A percentile compares a stretch with the other conserved stretches of the same genome.
Conservation (phyloP, 805 yeast species). For the Starmerella gropengiesseri region DNA sequence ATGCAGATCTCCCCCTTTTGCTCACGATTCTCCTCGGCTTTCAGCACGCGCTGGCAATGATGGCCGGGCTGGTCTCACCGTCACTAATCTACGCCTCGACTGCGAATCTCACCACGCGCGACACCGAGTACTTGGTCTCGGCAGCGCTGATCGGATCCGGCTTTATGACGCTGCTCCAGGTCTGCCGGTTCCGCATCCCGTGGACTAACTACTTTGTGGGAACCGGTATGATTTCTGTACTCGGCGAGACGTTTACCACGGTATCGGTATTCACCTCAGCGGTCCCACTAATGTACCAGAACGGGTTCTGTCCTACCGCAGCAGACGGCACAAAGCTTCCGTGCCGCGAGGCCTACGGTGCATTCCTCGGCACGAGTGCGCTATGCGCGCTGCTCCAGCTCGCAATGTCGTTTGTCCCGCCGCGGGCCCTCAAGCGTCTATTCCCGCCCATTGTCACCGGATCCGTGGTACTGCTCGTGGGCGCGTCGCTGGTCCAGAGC, state of each 20-base stretch:
- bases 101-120: constrained; percentile 44
- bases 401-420: constrained; percentile 63
- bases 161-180: constrained; percentile 58
- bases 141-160: constrained; percentile 63
- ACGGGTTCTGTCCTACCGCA: constrained; percentile 54
- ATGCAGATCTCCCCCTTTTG: constrained; percentile 67
- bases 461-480: constrained; percentile 80
- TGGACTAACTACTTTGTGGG: constrained; percentile 70
- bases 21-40: constrained; percentile 70
- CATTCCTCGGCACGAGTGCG: constrained; percentile 66
- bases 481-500: constrained; percentile 52
- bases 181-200: constrained; percentile 67
- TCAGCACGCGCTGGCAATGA: constrained; percentile 81
- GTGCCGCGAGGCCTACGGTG: constrained; percentile 87
- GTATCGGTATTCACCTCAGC: constrained; percentile 71
- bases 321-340: constrained; percentile 57
- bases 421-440: constrained; percentile 52
- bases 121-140: constrained; percentile 56
- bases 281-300: constrained; percentile 65
- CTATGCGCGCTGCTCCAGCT: constrained; percentile 69
- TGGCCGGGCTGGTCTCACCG: constrained; percentile 86
- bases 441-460: constrained; percentile 91
- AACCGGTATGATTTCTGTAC: constrained; percentile 80
- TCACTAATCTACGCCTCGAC: constrained; percentile 58
- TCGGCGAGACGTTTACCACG: constrained; percentile 85